These are phyloP conservation scores for Moelleriella libera DNA, from an alignment of 2,329 filamentous ascomycete genomes.

Conservation along the genomic window DNA sequence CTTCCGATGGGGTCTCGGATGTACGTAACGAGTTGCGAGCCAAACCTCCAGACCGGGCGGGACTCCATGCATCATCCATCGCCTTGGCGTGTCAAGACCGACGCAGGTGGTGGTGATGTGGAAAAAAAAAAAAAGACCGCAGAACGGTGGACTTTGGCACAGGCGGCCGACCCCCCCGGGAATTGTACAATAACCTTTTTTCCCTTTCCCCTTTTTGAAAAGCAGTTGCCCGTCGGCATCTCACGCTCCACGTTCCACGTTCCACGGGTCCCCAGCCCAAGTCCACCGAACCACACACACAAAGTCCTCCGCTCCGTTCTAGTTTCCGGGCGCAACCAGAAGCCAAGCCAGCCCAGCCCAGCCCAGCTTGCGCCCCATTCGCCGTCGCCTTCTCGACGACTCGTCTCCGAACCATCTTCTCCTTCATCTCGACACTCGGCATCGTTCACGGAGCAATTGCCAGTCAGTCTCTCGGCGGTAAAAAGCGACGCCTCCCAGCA, in stretches of 20 bases:
- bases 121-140: no score
- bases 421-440: not conserved
- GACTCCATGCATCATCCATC: no score
- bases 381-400: slow-evolving; percentile 1
- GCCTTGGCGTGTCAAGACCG: no score
- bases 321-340: not conserved
- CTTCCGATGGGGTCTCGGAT: no score
- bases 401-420: not conserved
- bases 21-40: no score
- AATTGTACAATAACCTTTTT: no score
- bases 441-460: not conserved
- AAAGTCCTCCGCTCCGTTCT: not conserved
- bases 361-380: slow-evolving; percentile 1
- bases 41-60: no score
- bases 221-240: not conserved
- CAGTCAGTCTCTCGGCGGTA: not conserved
- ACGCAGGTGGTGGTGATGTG: no score
- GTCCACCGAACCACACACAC: not conserved
- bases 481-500: not conserved
- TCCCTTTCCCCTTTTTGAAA: no score
- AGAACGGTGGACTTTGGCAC: no score
- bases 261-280: not conserved
- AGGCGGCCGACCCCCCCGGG: no score
- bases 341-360: not conserved
- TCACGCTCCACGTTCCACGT: not conserved